Percentiles rank a stretch among this genome's conserved stretches.
Conservation (phyloP, 352 stramenopile genomes). For the Globisporangium sylvaticum region DNA sequence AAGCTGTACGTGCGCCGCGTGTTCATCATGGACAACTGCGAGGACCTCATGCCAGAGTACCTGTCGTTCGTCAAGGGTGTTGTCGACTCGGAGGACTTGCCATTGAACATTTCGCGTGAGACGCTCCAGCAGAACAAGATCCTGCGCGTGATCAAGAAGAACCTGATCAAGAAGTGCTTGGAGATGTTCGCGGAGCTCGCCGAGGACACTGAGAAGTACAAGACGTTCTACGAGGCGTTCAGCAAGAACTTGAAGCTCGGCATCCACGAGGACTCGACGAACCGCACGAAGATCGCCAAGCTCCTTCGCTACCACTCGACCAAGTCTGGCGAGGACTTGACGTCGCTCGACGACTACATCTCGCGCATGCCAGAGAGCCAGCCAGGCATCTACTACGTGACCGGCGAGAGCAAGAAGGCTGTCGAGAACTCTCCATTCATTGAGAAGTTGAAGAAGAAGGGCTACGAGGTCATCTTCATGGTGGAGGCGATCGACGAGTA, state of each 20-base stretch:
- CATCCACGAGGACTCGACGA: slow-evolving; percentile 99
- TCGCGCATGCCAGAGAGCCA: slow-evolving; percentile 95
- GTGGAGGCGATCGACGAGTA: slow-evolving; percentile 99
- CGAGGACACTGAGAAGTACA: slow-evolving; percentile 97
- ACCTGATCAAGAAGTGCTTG: slow-evolving; percentile 98
- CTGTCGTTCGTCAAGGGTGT: slow-evolving; percentile 99
- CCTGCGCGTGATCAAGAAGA: slow-evolving; percentile 99
- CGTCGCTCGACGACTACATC: slow-evolving; percentile 98
- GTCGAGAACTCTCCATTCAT: slow-evolving; percentile 99
- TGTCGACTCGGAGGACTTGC: slow-evolving; percentile 99
- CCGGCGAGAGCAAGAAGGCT: slow-evolving; percentile 98
- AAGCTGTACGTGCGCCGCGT: slow-evolving; percentile 99
- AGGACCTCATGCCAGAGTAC: slow-evolving; percentile 99
- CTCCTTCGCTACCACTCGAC: slow-evolving; percentile 98
- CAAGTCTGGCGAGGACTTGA: slow-evolving; percentile 97
- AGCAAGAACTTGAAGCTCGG: slow-evolving; percentile 99
- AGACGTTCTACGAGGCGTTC: slow-evolving; percentile 99
- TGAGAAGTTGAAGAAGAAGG: slow-evolving; percentile 99
- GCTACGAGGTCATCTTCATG: slow-evolving; percentile 99
- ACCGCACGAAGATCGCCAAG: slow-evolving; percentile 99
- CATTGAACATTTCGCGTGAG: slow-evolving; percentile 99
- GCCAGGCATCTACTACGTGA: slow-evolving; percentile 99
- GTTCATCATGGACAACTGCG: slow-evolving; percentile 99
- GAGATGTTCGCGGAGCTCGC: slow-evolving; percentile 99
- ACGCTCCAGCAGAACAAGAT: slow-evolving; percentile 99